These are phyloP conservation scores for Vigna radiata DNA, from an alignment of 306 rosid genomes.

Conservation along the genomic window DNA sequence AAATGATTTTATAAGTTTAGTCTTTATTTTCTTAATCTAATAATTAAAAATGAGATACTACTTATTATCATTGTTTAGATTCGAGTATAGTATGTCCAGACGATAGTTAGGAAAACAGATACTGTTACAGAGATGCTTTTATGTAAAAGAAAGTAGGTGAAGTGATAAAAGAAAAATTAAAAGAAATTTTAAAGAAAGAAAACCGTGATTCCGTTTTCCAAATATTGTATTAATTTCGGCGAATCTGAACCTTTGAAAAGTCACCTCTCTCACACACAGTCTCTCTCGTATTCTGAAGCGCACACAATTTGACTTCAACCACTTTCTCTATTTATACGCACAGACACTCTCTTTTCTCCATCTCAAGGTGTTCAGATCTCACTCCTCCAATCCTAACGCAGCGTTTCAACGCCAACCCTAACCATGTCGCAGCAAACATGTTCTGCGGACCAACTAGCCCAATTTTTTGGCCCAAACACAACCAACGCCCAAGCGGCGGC, in stretches of 20 bases:
- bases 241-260: background rate
- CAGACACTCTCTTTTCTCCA: background rate
- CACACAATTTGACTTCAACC: background rate
- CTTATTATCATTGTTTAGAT: too few relatives aligned
- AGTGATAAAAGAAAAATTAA: background rate
- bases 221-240: background rate
- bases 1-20: too few relatives aligned
- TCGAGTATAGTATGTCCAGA: background rate
- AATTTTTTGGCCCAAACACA: conserved; percentile 65
- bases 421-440: conserved; percentile 52
- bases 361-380: background rate
- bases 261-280: too few relatives aligned
- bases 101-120: too few relatives aligned
- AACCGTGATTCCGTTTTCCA: background rate
- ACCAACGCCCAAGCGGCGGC: conserved; percentile 70
- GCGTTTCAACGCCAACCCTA: background rate
- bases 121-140: too few relatives aligned
- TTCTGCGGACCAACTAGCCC: conserved; percentile 52
- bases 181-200: background rate
- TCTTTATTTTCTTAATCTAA: too few relatives aligned
- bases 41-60: too few relatives aligned
- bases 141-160: background rate
- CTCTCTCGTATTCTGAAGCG: background rate
- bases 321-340: background rate
- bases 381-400: background rate